Evolutionary conservation across 768 basidiomycete genomes (phyloP).

Genomic region (Lactarius evosmus): DNA sequence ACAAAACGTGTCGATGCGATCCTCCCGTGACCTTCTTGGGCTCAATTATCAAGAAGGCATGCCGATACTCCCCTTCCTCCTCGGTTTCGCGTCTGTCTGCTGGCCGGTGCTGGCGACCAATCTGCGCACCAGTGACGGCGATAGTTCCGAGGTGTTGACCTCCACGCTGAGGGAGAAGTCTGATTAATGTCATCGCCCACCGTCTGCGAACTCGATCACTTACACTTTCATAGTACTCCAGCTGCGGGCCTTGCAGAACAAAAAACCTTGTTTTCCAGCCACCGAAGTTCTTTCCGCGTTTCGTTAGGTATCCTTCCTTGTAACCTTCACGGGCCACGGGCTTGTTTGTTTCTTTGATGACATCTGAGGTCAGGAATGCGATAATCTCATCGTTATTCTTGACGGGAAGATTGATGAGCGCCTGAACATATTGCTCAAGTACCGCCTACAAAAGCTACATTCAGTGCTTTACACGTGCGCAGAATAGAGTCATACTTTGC

Average conservation of each 20-base stretch:
- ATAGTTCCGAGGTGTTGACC: constrained; percentile 92
- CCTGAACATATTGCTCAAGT: constrained; percentile 84
- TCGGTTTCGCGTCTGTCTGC: constrained; percentile 51
- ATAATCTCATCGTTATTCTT: constrained; percentile 89
- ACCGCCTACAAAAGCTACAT: constrained; percentile 46
- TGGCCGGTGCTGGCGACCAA: constrained; percentile 86
- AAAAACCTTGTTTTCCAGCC: constrained; percentile 98
- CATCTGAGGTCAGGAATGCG: constrained; percentile 87
- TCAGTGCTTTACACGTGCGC: constrained; percentile 18
- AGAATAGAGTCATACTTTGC: constrained; percentile 64
- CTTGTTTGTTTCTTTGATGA: constrained; percentile 70
- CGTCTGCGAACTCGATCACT: constrained; percentile 38
- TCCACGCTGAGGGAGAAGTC: constrained; percentile 56
- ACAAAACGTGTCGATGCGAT: constrained; percentile 83
- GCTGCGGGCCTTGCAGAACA: constrained; percentile 82
- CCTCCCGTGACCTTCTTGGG: constrained; percentile 69
- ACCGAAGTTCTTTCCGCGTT: constrained; percentile 96
- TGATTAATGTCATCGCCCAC: constrained; percentile 7
- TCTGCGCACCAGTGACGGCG: constrained; percentile 85
- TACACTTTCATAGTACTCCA: constrained; percentile 96
- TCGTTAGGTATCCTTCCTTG: constrained; percentile 95
- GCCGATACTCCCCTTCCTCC: constrained; percentile 92
- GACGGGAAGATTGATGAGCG: constrained; percentile 73
- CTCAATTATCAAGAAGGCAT: constrained; percentile 97
- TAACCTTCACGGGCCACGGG: constrained; percentile 78